Conservation (phyloP, 2,329 filamentous ascomycete genomes). For the Aspergillus sp. region DNA sequence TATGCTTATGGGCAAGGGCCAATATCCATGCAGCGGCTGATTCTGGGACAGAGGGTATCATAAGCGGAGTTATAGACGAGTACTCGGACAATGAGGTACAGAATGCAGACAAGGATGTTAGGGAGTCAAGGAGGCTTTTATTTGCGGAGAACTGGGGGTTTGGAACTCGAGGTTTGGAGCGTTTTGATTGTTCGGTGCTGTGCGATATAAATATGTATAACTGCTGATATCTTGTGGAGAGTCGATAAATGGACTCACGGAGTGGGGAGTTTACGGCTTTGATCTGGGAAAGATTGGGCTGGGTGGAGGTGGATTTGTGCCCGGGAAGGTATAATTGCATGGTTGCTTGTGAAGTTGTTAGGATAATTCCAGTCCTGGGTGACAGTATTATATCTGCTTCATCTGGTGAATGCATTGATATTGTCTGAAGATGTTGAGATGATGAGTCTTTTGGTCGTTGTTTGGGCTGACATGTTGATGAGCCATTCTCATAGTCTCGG, state of each 20-base stretch:
- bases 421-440: neutral
- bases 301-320: slow-evolving; percentile 35
- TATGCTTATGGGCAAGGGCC: slow-evolving; percentile 52
- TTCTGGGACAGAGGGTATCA: slow-evolving; percentile 19
- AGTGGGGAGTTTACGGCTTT: slow-evolving; percentile 46
- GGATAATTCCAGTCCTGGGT: slow-evolving; percentile 65
- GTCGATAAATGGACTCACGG: slow-evolving; percentile 54
- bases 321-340: slow-evolving; percentile 72
- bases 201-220: slow-evolving; percentile 67
- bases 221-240: slow-evolving; percentile 63
- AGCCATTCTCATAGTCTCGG: slow-evolving; percentile 21
- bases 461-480: neutral
- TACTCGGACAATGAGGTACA: slow-evolving; percentile 21
- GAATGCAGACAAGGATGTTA: slow-evolving; percentile 25
- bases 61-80: slow-evolving; percentile 15
- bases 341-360: slow-evolving; percentile 69
- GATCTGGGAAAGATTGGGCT: slow-evolving; percentile 16
- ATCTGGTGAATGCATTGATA: neutral
- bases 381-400: slow-evolving; percentile 70
- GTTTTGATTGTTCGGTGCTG: slow-evolving; percentile 11
- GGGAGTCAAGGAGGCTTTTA: slow-evolving; percentile 14
- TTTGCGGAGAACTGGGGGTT: slow-evolving; percentile 6
- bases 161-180: slow-evolving; percentile 20
- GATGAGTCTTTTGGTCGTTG: neutral
- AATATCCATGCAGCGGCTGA: slow-evolving; percentile 58